Evolutionary conservation across 208 protist species (phyloP), one percentile per base, ranked within the genome.

Genomic region (Phytomonas sp.): DNA sequence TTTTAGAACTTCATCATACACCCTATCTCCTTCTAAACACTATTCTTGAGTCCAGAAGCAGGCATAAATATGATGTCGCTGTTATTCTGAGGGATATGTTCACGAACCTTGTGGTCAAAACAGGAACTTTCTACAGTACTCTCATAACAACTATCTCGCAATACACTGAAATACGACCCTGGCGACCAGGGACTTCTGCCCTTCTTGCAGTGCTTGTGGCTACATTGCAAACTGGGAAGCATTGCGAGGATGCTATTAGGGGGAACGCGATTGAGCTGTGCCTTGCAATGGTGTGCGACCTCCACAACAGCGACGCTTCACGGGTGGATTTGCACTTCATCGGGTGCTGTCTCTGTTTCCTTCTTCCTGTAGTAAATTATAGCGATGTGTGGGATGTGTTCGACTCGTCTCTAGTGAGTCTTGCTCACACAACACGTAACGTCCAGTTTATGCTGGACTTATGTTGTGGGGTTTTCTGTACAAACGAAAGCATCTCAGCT

Each of bases 371-470:
- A 26, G 74, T 92, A 10, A 76, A 80, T 33, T 82, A 84, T 67
- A 92, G 87, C 65, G 87, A 92, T 33, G 84, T 88, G 4, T 84
- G 87, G 76, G 73, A 72, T 10, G 62, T 88, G 0, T 74, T 90
- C n/a, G 82, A 80, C 32, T 62, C 73, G 23, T 80, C 82, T 29
- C 36, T 88, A 29, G 75, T 63, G 14, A 65, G 74, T 5, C 49
- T 87, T 45, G 42, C 62, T 6, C 40, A 60, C 7, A 75, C 63
- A 7, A 61, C 63, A 37, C 66, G 67, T 45, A 40, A 78, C 29
- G 71, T 78, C 16, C 87, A 92, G 73, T 69, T 78, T 33, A 63
- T 92, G 59, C 63, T 83, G 4, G 84, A 92, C 63, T 72, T 92
- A 36, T 82, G 74, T 75, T 80, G 76, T 42, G 84, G 87, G 8